Conservation (phyloP, 202 grass and related monocot genomes). For the Setaria viridis region DNA sequence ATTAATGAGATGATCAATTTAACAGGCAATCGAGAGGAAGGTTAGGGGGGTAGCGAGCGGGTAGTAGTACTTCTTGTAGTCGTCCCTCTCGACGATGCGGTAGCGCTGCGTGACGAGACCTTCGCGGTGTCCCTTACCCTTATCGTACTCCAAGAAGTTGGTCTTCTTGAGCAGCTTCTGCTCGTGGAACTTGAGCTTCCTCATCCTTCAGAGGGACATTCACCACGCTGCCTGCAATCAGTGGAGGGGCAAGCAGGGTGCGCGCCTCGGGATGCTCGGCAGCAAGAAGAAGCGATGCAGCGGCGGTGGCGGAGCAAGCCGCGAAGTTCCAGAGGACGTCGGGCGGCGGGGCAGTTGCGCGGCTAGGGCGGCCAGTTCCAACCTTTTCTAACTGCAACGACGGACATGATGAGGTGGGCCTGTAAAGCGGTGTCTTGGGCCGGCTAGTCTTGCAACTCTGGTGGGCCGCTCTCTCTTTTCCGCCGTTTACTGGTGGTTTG, state of each 20-base stretch:
- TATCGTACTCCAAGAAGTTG: conserved; percentile 63
- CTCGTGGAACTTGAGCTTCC: conserved; percentile 75
- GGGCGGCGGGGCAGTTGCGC: background rate
- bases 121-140: conserved; percentile 61
- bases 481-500: no score
- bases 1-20: background rate
- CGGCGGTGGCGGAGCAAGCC: background rate
- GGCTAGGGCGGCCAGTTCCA: background rate
- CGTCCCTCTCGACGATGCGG: conserved; percentile 71
- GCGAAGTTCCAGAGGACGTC: background rate
- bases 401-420: background rate
- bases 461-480: background rate
- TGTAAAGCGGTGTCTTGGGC: background rate
- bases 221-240: no score
- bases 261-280: background rate
- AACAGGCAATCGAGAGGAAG: background rate
- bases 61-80: conserved; percentile 78
- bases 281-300: background rate
- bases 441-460: background rate
- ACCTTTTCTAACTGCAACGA: background rate
- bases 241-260: no score
- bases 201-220: conserved; percentile 51
- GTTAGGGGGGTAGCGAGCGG: background rate
- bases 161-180: conserved; percentile 73
- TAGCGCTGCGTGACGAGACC: conserved; percentile 61